These are phyloP conservation scores for Pterocarpus santalinus DNA, from an alignment of 306 rosid genomes.

Conservation along the genomic window DNA sequence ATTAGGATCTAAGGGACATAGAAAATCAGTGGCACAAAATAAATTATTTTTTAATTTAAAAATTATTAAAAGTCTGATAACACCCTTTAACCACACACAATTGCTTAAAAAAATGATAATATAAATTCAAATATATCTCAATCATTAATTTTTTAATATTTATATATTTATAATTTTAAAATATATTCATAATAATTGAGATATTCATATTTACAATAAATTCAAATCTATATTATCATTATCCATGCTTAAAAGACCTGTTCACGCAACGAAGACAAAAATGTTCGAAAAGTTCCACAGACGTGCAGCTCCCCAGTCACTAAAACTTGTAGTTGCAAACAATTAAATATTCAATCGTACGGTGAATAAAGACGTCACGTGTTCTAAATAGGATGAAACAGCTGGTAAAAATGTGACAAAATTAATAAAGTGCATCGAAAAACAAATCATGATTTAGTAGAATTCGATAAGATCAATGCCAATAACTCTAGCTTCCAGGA, in stretches of 20 bases:
- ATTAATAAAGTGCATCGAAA: conserved; percentile 41
- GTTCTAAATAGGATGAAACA: conserved; percentile 43
- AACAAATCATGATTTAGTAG: background rate
- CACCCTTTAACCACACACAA: conserved; percentile 8
- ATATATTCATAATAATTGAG: too few species aligned
- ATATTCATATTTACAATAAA: too few species aligned
- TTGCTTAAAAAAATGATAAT: background rate
- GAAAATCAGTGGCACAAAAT: background rate
- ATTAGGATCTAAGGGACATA: background rate
- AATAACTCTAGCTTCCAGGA: conserved; percentile 14
- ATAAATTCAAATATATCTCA: too few species aligned
- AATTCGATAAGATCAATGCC: background rate
- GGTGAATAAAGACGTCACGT: conserved; percentile 23
- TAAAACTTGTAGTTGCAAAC: conserved; percentile 35
- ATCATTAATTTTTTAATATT: too few species aligned
- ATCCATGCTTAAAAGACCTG: background rate
- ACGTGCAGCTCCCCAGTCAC: background rate
- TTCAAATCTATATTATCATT: too few species aligned
- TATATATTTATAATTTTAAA: too few species aligned
- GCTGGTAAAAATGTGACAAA: conserved; percentile 30
- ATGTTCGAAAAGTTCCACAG: background rate
- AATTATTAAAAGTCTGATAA: background rate
- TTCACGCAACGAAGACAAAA: conserved; percentile 26
- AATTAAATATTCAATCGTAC: conserved; percentile 26
- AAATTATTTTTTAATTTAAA: background rate